Base-by-base conservation (phyloP, 1,139 yeast species). In the Candida sanyaensis region DNA sequence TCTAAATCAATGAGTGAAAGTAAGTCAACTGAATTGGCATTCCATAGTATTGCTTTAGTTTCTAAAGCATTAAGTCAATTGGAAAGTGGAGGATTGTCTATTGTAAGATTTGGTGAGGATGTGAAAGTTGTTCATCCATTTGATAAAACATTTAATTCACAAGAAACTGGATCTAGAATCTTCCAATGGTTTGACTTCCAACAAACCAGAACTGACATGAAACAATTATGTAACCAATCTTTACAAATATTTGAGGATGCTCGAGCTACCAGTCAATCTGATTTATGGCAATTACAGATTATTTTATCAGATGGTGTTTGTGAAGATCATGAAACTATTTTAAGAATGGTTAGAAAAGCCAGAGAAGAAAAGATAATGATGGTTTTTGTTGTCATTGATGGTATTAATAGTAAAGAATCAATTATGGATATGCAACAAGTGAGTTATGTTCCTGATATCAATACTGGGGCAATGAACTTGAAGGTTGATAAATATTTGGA, bases 1-100 rank as follows among this genome's bases (percentile, higher is more conserved):
- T 93, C 99, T 41, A 91, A 90, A 65, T 92, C 98, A 0, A 95
- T 95, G 99, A 83, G 93, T 50, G 98, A 93, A 66, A 88, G 97
- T 32, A 84, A 85, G 56, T 85, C 96, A 27, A 93, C 90, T 23
- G 89, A 88, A 58, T 77, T 95, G 53, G 98, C 99, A 0, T 91
- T 91, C 79, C 92, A 93, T 61, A 87, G 96, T 61, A 89, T 95
- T 61, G 96, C 98, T 2, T 77, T 95, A 47, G 99, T 95, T 3
- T 85, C 97, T 3, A 92, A 91, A 65, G 97, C 99, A 0, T 77
- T 95, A 55, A 87, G 97, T 0, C 97, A 92, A 62, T 75, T 95
- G 50, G 99, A 95, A 68, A 86, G 96, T 46, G 99, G 99, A 37
- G 96, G 93, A 28, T 73, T 95, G 44, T 88, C 96, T 3, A 82